phyloP scores from a whole-genome alignment of 176 grass and related monocot species.

The Hordeum marinum region DNA sequence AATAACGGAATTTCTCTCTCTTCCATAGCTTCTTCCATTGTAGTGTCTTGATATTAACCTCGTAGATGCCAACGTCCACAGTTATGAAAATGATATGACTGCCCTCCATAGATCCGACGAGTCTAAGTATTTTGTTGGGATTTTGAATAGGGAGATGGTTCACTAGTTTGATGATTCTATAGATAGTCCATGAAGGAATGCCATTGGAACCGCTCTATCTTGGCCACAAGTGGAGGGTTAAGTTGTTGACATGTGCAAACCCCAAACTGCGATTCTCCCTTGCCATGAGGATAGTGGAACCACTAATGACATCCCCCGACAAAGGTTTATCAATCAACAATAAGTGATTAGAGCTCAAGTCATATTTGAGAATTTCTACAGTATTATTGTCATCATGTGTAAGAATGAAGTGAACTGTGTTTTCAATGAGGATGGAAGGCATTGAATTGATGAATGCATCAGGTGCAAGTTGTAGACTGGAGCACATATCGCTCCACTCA shows the following conservation, averaged over 20 bases:
- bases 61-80: background rate
- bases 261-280: background rate
- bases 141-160: background rate
- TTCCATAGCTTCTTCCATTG: background rate
- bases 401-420: background rate
- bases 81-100: background rate
- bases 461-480: background rate
- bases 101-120: background rate
- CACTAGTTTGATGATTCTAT: background rate
- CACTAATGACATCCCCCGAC: background rate
- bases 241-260: background rate
- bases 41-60: background rate
- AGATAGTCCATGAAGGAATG: background rate
- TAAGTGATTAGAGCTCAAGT: background rate
- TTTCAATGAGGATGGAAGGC: background rate
- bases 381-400: background rate
- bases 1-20: background rate
- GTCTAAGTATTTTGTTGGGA: background rate
- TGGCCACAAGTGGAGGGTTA: background rate
- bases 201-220: background rate
- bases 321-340: background rate
- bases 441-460: background rate
- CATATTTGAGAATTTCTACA: background rate
- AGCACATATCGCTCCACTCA: background rate
- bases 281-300: background rate